Base-by-base conservation (phyloP, 352 stramenopile genomes). In the Phytophthora macrochlamydospora region DNA sequence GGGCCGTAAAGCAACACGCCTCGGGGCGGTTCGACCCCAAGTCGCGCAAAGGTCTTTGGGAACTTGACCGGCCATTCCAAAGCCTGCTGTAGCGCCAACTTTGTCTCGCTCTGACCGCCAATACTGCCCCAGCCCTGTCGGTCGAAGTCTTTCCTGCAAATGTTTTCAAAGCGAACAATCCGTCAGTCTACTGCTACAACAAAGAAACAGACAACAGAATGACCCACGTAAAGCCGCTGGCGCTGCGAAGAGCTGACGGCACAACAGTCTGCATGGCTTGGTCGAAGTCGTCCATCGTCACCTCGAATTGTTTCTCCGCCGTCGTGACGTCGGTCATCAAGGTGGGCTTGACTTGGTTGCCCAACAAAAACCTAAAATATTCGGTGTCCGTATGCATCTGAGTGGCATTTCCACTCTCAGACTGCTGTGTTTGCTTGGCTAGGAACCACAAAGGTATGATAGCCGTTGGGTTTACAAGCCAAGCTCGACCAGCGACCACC, bases 1-100 rank as follows among this genome's bases (percentile, higher is more conserved):
- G 92, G 93, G 0, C 93, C 93, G 52, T 97, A 97, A 12, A 98
- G 73, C 42, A 98, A 51, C 24, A 97, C 81, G 4, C 92, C 92
- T 2, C 85, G 83, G 2, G 91, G 88, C 7, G 87, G 78, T 54
- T 87, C 78, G 37, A 96, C 68, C 7, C 85, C 81, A 11, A 97
- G 77, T 0, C 80, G 79, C 13, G 68, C 45, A 42, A 97, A 97
- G 1, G 85, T 89, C 44, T 89, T 67, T 2, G 81, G 78, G 67
- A 87, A 93, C 59, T 84, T 79, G 52, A 97, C 66, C 0, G 93
- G 93, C 92, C 91, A 98, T 54, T 97, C 91, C 6, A 98, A 73
- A 24, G 81, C 85, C 45, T 97, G 89, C 52, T 93, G 80, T n/a
- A 93, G 60, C 11, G 86, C 81, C 6, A 92, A 56, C 38, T 95